A percentile compares a stretch with the other conserved stretches of the same genome.
phyloP scores from a whole-genome alignment of 2,329 filamentous ascomycete species.

The Neopestalotiopsis rosae region DNA sequence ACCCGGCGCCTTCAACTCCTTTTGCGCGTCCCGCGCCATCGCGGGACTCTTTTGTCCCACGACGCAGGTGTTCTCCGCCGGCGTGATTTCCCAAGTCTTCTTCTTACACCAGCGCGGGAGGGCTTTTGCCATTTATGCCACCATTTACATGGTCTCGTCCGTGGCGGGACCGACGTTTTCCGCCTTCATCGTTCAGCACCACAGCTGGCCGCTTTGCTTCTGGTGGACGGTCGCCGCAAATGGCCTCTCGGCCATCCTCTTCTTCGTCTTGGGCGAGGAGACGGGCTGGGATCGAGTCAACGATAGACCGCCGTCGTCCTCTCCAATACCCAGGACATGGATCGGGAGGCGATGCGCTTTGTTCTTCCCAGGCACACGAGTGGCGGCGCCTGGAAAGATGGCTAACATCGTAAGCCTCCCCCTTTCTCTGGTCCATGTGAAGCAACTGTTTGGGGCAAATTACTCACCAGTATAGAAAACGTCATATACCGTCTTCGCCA shows the following conservation, averaged over 20 bases:
- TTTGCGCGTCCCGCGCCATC: not conserved
- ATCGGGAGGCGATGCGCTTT: not conserved
- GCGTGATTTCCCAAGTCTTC: not conserved
- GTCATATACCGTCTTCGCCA: not conserved
- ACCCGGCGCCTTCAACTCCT: not conserved
- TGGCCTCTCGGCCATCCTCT: not conserved
- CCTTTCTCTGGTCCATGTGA: not conserved
- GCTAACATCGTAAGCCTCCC: not conserved
- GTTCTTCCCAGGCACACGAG: conserved; percentile 5
- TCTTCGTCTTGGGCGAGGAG: conserved; percentile 7
- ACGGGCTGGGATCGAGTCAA: not conserved
- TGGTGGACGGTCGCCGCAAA: conserved; percentile 4
- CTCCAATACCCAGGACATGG: not conserved
- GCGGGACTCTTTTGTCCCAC: not conserved
- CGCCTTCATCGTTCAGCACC: not conserved
- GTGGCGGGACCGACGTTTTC: conserved; percentile 6
- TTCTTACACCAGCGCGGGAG: conserved; percentile 13
- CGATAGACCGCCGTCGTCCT: not conserved
- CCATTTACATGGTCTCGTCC: not conserved
- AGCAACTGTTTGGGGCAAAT: not conserved
- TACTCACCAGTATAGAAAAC: not conserved
- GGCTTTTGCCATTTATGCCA: not conserved
- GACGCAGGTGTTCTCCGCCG: not conserved
- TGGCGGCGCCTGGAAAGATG: not conserved
- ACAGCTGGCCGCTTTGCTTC: not conserved